A percentile compares a stretch with the other conserved stretches of the same genome.
phyloP scores from a whole-genome alignment of 192 early-diverging fungal species.

The Coemansia sp. region DNA sequence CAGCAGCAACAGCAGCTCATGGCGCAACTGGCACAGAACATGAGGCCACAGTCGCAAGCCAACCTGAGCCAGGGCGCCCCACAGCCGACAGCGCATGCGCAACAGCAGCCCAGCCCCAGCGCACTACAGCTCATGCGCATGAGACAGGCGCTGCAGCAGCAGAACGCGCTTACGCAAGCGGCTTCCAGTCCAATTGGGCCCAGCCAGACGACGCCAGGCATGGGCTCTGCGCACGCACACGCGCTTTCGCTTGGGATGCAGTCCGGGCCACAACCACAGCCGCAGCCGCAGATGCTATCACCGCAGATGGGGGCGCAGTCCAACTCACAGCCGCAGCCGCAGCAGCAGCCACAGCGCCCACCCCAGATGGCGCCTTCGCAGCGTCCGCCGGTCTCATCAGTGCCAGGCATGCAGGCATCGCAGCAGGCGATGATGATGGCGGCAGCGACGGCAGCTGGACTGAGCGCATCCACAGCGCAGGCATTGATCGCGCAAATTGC shows the following conservation, averaged over 20 bases:
- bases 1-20: slow-evolving; percentile 30
- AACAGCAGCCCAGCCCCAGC: slow-evolving; percentile 23
- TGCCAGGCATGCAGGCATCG: slow-evolving; percentile 26
- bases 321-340: slow-evolving; percentile 3
- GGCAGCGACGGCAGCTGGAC: slow-evolving; percentile 33
- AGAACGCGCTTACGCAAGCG: slow-evolving; percentile 14
- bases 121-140: slow-evolving; percentile 41
- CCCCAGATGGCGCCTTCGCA: slow-evolving; percentile 14
- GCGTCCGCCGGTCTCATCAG: slow-evolving; percentile 8
- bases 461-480: slow-evolving; percentile 32
- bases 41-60: slow-evolving; percentile 26
- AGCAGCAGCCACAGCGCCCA: slow-evolving; percentile 11
- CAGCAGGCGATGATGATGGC: slow-evolving; percentile 49
- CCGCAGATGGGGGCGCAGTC: slow-evolving; percentile 17
- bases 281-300: slow-evolving; percentile 13
- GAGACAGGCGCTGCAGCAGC: slow-evolving; percentile 37
- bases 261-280: slow-evolving; percentile 3
- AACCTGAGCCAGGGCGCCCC: slow-evolving; percentile 20
- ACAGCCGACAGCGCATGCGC: slow-evolving; percentile 9
- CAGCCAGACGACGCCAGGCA: slow-evolving; percentile 6
- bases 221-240: background rate
- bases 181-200: slow-evolving; percentile 25
- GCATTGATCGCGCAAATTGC: slow-evolving; percentile 45
- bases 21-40: slow-evolving; percentile 37
- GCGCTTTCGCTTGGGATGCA: background rate